Conservation (phyloP, 805 yeast species). For the Saccharomycopsis capsularis region DNA sequence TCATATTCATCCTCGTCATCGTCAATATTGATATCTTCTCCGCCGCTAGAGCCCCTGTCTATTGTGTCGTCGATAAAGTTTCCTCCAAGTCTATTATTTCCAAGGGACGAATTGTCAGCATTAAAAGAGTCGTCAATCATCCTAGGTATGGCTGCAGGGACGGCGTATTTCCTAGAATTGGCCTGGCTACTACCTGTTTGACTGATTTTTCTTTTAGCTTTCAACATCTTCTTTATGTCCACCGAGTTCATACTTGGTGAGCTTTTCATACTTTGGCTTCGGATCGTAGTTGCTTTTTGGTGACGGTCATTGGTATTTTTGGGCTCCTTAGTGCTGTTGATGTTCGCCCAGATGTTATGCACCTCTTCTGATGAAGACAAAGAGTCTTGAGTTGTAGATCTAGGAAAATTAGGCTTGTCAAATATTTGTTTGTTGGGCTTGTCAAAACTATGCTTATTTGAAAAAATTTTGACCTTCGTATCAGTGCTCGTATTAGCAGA, state of each 20-base stretch:
- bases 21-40: conserved; percentile 1
- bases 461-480: conserved; percentile 12
- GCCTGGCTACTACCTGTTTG: not conserved
- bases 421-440: conserved; percentile 15
- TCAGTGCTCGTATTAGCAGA: not conserved
- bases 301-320: conserved; percentile 2
- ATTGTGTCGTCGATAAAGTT: conserved; percentile 18
- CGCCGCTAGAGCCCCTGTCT: conserved; percentile 14
- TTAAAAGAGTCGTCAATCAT: not conserved
- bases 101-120: not conserved
- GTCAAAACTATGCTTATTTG: conserved; percentile 12
- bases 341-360: conserved; percentile 20
- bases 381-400: conserved; percentile 21
- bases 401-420: conserved; percentile 16
- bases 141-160: not conserved
- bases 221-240: conserved; percentile 37
- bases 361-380: conserved; percentile 21
- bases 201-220: conserved; percentile 24
- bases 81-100: conserved; percentile 2
- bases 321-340: not conserved
- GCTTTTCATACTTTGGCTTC: conserved; percentile 40
- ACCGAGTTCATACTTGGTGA: conserved; percentile 43
- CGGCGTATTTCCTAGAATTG: not conserved
- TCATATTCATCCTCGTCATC: conserved; percentile 5
- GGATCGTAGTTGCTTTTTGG: conserved; percentile 31